Conservation (phyloP, 2,329 filamentous ascomycete species). For the Colletotrichum tofieldiae region DNA sequence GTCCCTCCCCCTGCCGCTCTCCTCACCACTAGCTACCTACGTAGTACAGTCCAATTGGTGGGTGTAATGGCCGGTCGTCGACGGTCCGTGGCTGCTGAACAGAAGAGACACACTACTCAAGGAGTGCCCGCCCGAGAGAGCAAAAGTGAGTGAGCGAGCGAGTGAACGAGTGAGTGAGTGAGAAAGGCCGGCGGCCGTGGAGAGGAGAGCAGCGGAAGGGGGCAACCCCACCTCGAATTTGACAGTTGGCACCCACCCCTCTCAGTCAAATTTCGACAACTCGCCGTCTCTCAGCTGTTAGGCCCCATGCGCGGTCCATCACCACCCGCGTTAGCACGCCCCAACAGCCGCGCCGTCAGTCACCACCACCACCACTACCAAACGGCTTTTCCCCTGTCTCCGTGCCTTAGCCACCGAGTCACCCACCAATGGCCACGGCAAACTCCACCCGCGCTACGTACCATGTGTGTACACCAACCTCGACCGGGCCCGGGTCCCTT, state of each 20-base stretch:
- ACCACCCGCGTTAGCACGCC: not conserved
- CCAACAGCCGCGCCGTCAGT: not conserved
- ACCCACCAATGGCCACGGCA: not conserved
- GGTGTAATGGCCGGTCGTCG: too few species aligned
- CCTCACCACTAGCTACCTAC: too few species aligned
- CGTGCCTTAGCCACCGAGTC: not conserved
- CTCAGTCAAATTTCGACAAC: not conserved
- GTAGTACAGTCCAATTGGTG: too few species aligned
- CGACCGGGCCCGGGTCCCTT: constrained; percentile 22
- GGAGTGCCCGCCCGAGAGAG: not conserved
- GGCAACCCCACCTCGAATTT: constrained; percentile 28
- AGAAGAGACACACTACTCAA: not conserved
- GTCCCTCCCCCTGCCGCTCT: not conserved
- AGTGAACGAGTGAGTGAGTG: too few species aligned
- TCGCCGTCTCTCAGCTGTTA: not conserved
- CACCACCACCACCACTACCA: not conserved
- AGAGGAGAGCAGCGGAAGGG: not conserved
- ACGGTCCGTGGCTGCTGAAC: too few species aligned
- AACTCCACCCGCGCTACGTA: not conserved
- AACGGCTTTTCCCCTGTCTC: constrained; percentile 3
- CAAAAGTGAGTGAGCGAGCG: too few species aligned
- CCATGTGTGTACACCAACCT: not conserved
- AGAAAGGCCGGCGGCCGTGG: not conserved
- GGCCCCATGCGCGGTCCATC: not conserved
- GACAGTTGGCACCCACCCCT: constrained; percentile 1